These are phyloP conservation scores for Candida sojae DNA, from an alignment of 1,139 yeast genomes.

Conservation along the genomic window DNA sequence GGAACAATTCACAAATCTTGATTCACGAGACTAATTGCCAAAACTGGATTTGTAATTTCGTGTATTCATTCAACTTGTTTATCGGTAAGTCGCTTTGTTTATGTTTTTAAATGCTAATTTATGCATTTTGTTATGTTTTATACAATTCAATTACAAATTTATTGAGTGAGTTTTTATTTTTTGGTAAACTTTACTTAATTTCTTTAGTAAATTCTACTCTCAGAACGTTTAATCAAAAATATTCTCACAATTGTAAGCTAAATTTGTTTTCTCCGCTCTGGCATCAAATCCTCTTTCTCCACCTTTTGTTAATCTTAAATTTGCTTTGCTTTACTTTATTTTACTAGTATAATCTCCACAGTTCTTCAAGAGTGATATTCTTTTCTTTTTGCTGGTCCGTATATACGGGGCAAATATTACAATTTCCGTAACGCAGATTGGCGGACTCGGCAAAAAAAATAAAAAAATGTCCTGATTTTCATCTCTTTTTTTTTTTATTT, in stretches of 20 bases:
- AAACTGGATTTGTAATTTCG: too few species aligned
- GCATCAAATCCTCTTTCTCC: background rate
- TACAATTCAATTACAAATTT: background rate
- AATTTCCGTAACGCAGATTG: slow-evolving; percentile 1
- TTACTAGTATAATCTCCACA: background rate
- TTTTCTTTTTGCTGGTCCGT: background rate
- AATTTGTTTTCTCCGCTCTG: too few species aligned
- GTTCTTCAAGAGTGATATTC: background rate
- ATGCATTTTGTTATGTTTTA: too few species aligned
- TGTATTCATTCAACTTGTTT: too few species aligned
- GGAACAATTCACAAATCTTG: too few species aligned
- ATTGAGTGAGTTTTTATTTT: background rate
- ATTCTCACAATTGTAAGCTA: too few species aligned
- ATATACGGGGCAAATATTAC: background rate
- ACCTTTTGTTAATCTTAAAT: background rate
- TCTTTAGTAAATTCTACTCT: background rate
- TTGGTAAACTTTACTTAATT: background rate
- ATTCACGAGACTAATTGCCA: too few species aligned
- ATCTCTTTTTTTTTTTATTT: background rate
- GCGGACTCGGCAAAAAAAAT: background rate
- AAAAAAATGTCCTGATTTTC: slow-evolving; percentile 1
- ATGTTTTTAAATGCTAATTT: too few species aligned
- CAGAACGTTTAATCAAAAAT: too few species aligned
- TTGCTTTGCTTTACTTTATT: too few species aligned
- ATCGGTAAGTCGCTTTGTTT: too few species aligned